These are phyloP conservation scores for Pyrenophora seminiperda DNA, from an alignment of 2,329 filamentous ascomycete species.

Conservation along the genomic window DNA sequence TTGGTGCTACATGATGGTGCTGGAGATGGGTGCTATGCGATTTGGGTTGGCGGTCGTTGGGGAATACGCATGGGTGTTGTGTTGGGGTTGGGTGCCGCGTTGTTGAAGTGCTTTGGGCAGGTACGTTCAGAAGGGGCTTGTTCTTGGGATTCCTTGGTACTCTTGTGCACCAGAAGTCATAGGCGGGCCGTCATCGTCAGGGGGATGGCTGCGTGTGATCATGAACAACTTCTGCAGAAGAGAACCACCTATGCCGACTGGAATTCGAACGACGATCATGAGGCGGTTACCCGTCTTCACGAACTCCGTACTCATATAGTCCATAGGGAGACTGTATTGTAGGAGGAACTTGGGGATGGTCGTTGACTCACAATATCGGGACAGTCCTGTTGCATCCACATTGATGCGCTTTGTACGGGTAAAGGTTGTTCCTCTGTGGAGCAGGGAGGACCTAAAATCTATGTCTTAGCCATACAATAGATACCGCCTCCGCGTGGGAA, in stretches of 20 bases:
- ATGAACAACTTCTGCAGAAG: too few relatives aligned
- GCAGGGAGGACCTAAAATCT: conserved; percentile 7
- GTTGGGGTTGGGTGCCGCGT: conserved; percentile 11
- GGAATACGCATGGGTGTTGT: conserved; percentile 11
- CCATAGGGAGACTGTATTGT: too few relatives aligned
- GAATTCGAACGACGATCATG: too few relatives aligned
- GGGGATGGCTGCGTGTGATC: too few relatives aligned
- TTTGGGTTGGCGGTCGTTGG: conserved; percentile 17
- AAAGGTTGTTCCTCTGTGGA: conserved; percentile 2
- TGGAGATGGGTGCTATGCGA: conserved; percentile 36
- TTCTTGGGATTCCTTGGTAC: conserved; percentile 1
- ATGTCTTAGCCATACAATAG: conserved; percentile 25
- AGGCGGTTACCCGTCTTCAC: too few relatives aligned
- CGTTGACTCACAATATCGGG: too few relatives aligned
- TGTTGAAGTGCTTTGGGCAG: conserved; percentile 17
- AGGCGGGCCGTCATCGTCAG: neutral
- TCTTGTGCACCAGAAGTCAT: neutral
- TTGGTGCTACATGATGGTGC: conserved; percentile 41
- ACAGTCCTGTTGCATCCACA: neutral
- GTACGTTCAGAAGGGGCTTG: conserved; percentile 7
- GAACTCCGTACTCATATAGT: too few relatives aligned
- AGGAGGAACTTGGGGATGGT: too few relatives aligned
- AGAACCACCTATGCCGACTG: too few relatives aligned
- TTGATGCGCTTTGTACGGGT: conserved; percentile 1
- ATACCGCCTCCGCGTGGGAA: conserved; percentile 10